phyloP scores from a whole-genome alignment of 352 stramenopile species.

The Thraustochytrium striatum region DNA sequence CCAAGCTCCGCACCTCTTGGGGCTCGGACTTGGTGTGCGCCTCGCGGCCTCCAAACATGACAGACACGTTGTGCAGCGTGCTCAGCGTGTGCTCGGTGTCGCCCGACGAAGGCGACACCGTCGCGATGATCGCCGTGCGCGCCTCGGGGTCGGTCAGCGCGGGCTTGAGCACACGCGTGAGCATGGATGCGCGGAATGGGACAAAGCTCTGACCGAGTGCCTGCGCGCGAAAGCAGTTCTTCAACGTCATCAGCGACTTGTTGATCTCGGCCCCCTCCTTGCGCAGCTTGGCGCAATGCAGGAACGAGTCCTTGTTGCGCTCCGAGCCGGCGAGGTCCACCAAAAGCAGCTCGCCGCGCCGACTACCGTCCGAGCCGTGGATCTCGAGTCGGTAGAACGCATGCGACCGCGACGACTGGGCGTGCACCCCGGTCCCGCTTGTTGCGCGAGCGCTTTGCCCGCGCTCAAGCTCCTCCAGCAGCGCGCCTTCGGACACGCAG shows the following conservation, averaged over 20 bases:
- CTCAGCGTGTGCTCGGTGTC: conserved; percentile 57
- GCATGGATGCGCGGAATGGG: conserved; percentile 51
- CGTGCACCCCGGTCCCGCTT: conserved; percentile 46
- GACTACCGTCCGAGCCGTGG: conserved; percentile 19
- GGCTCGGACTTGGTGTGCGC: not conserved
- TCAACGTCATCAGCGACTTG: conserved; percentile 57
- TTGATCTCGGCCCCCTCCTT: conserved; percentile 59
- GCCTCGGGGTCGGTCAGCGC: conserved; percentile 48
- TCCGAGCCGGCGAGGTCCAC: conserved; percentile 60
- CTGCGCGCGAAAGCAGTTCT: conserved; percentile 58
- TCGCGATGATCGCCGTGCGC: conserved; percentile 54
- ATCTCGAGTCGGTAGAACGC: conserved; percentile 54
- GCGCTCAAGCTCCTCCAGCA: conserved; percentile 18
- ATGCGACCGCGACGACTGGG: conserved; percentile 54
- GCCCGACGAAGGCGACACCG: conserved; percentile 51
- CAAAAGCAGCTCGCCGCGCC: conserved; percentile 46
- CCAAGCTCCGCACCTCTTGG: not conserved
- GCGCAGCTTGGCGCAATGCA: conserved; percentile 51
- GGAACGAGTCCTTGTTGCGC: conserved; percentile 57
- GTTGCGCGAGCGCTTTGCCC: conserved; percentile 32
- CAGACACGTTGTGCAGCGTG: conserved; percentile 53
- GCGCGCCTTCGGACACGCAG: not conserved
- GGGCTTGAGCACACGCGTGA: conserved; percentile 55
- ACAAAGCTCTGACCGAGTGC: conserved; percentile 41
- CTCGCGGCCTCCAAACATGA: conserved; percentile 49